Evolutionary conservation across 352 stramenopile genomes (phyloP).

Genomic region (Globisporangium abappressorium): DNA sequence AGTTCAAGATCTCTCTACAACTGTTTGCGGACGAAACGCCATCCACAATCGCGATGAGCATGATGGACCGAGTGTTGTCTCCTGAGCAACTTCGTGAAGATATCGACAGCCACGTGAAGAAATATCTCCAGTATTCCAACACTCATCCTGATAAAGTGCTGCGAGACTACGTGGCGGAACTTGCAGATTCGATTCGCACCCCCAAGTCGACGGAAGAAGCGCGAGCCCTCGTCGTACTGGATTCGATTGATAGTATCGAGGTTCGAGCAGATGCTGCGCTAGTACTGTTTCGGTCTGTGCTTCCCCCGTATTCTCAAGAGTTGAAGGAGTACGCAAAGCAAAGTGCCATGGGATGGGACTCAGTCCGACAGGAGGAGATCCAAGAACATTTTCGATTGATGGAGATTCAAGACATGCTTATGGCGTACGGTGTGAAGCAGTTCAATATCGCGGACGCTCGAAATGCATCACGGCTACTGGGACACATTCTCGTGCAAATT

Average conservation of each 20-base stretch:
- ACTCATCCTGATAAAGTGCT: conserved; percentile 40
- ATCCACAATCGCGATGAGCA: conserved; percentile 68
- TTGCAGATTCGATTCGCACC: conserved; percentile 34
- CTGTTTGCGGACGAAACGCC: conserved; percentile 60
- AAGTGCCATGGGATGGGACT: conserved; percentile 35
- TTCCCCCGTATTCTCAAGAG: conserved; percentile 51
- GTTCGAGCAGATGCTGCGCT: conserved; percentile 33
- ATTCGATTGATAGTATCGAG: conserved; percentile 30
- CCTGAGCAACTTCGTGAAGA: conserved; percentile 30
- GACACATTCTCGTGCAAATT: conserved; percentile 59
- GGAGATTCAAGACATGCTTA: conserved; percentile 78
- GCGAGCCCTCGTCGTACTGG: conserved; percentile 29
- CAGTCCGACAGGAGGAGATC: conserved; percentile 42
- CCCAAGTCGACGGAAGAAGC: conserved; percentile 25
- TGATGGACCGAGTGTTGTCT: conserved; percentile 53
- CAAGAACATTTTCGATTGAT: conserved; percentile 66
- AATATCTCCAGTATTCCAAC: conserved; percentile 47
- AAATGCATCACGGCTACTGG: conserved; percentile 46
- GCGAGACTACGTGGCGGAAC: conserved; percentile 39
- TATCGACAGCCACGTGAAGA: conserved; percentile 40
- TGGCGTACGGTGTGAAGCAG: conserved; percentile 48
- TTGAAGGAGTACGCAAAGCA: conserved; percentile 47
- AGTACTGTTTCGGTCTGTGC: conserved; percentile 32
- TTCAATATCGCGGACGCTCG: conserved; percentile 54
- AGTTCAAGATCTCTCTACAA: conserved; percentile 55